Evolutionary conservation across 805 yeast genomes (phyloP).

Genomic region (Yarrowia osloensis): DNA sequence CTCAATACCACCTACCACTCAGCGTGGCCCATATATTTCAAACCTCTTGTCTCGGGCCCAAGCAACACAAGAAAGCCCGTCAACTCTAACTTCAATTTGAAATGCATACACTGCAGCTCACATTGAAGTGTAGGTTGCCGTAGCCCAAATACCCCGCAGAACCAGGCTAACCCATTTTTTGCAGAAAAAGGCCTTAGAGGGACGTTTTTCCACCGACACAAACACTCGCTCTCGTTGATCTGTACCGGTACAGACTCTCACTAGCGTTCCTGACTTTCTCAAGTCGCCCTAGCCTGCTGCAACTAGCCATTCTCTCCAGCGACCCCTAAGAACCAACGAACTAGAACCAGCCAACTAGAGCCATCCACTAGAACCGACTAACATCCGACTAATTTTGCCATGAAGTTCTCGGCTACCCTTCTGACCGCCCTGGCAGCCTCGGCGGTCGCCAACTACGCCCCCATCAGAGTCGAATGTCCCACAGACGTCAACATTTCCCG

Average conservation of each 20-base stretch:
- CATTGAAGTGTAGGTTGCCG: not conserved
- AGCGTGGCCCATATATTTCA: not conserved
- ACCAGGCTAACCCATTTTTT: not conserved
- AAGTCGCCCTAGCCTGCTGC: no score
- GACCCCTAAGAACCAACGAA: no score
- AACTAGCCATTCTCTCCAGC: no score
- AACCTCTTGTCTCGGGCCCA: not conserved
- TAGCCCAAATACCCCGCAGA: conserved; percentile 15
- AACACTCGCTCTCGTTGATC: not conserved
- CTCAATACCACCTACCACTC: no score
- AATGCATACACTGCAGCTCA: not conserved
- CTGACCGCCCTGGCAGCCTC: not conserved
- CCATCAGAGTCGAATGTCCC: conserved; percentile 50
- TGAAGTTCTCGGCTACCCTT: conserved; percentile 16
- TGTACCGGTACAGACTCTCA: no score
- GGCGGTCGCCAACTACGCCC: conserved; percentile 45
- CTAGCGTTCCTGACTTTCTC: no score
- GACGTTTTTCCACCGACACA: not conserved
- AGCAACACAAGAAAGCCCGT: not conserved
- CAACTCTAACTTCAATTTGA: conserved; percentile 2
- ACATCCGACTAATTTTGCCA: no score
- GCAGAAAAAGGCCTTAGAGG: not conserved
- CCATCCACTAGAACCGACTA: no score
- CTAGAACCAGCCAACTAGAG: no score
- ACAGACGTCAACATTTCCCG: conserved; percentile 40